Evolutionary conservation across 2,329 filamentous ascomycete genomes (phyloP), one percentile per base, ranked within the genome.

Genomic region (Sporothrix euskadiensis): DNA sequence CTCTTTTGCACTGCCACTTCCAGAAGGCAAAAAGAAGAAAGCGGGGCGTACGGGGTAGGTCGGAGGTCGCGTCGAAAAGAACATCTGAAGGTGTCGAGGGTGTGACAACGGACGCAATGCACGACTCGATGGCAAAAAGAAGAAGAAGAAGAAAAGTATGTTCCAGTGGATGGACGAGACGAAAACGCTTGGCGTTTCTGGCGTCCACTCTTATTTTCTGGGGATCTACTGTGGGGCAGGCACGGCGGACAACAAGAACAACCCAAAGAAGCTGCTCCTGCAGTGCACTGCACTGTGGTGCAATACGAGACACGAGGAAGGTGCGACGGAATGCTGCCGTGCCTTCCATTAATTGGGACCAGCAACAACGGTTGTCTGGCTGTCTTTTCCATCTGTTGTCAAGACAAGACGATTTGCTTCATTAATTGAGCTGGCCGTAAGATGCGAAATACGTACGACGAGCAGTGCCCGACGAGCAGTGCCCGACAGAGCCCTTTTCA

Each of bases 21-120:
- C 44, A 69, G 44, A 66, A 66, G 63, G 41, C 63, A 41, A 32
- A 49, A 32, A 66, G 63, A 66, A 66, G 63, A 41, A 66, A 66
- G 63, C 22, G 63, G 63, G 41, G 63, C 9, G 4, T 8, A 35
- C 22, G 63, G 9, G 65, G 5, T 9, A 66, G 61, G 61, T 49
- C 39, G 63, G 12, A 61, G 57, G 14, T n/a, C 26, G 52, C 26
- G 22, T 56, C 9, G 22, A 49, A 16, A 16, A 3, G 14, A 49
- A 16, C 22, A 19, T 26, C 16, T 3, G 26, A 22, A 39, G 39
- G 35, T 44, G 59, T 26, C 14, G 30, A 22, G 47, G 47, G 16
- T 9, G 30, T 47, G 63, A 65, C n/a, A 65, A n/a, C n/a, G 10
- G n/a, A 26, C n/a, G 35, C n/a, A 35, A 65, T 63, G 59, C 35